Evolutionary conservation across 2,329 filamentous ascomycete species (phyloP).

Genomic region (Diaporthe velutina): DNA sequence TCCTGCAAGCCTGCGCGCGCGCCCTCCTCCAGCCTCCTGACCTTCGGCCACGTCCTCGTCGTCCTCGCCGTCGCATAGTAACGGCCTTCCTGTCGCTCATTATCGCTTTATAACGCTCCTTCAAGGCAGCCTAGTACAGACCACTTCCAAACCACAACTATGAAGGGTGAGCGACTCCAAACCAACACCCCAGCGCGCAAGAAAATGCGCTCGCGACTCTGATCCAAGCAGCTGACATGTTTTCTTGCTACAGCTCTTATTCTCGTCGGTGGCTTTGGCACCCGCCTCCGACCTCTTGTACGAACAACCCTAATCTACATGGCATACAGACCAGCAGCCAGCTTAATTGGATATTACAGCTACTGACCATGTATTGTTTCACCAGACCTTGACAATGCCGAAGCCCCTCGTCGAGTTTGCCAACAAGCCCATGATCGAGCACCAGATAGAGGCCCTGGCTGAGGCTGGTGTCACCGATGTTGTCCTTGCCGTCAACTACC

Average conservation of each 20-base stretch:
- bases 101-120: conserved; percentile 32
- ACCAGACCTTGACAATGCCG: conserved; percentile 91
- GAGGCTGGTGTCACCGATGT: conserved; percentile 96
- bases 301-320: conserved; percentile 54
- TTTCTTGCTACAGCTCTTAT: conserved; percentile 79
- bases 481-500: conserved; percentile 98
- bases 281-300: conserved; percentile 95
- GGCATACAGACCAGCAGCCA: background rate
- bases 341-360: background rate
- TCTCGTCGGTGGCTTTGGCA: conserved; percentile 99
- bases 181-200: background rate
- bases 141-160: conserved; percentile 24
- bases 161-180: conserved; percentile 39
- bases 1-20: background rate
- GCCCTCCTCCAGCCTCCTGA: background rate
- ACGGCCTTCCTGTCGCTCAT: conserved; percentile 20
- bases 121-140: background rate
- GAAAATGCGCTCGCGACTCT: background rate
- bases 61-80: conserved; percentile 26
- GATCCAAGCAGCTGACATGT: conserved; percentile 40
- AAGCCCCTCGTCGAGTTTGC: conserved; percentile 98
- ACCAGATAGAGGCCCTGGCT: conserved; percentile 96
- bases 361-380: conserved; percentile 41
- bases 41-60: background rate
- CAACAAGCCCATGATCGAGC: conserved; percentile 99